Percentiles rank a stretch among this genome's conserved stretches.
Evolutionary conservation across 257 asterid species (phyloP).

Genomic region (Scutellaria barbata): DNA sequence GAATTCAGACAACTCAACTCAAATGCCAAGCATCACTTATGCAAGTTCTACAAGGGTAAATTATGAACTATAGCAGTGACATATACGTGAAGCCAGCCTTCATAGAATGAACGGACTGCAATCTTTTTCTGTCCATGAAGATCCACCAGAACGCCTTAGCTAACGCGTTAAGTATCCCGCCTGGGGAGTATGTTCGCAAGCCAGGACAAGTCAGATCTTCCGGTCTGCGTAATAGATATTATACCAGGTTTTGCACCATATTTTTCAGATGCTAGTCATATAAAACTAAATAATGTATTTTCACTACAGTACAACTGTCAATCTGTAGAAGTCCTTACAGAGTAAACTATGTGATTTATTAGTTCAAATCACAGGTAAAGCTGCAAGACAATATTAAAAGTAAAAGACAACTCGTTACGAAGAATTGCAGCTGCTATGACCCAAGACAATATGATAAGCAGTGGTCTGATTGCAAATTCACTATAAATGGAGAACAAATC

Average conservation of each 20-base stretch:
- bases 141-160: too few species aligned
- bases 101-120: too few species aligned
- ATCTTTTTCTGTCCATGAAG: too few species aligned
- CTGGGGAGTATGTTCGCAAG: too few species aligned
- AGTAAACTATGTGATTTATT: slow-evolving; percentile 7
- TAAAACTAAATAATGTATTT: neutral
- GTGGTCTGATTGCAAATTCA: slow-evolving; percentile 23
- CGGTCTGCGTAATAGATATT: too few species aligned
- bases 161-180: too few species aligned
- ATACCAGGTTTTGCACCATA: neutral
- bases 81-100: neutral
- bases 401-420: neutral
- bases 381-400: neutral
- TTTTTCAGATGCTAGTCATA: neutral
- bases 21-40: neutral
- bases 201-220: too few species aligned
- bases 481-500: slow-evolving; percentile 22
- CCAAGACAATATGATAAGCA: slow-evolving; percentile 16
- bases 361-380: slow-evolving; percentile 13
- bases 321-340: neutral
- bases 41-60: neutral
- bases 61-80: neutral
- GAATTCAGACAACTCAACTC: neutral
- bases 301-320: neutral
- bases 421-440: slow-evolving; percentile 27